These are phyloP conservation scores for Penicillium desertorum DNA, from an alignment of 495 filamentous ascomycete genomes.

Conservation along the genomic window DNA sequence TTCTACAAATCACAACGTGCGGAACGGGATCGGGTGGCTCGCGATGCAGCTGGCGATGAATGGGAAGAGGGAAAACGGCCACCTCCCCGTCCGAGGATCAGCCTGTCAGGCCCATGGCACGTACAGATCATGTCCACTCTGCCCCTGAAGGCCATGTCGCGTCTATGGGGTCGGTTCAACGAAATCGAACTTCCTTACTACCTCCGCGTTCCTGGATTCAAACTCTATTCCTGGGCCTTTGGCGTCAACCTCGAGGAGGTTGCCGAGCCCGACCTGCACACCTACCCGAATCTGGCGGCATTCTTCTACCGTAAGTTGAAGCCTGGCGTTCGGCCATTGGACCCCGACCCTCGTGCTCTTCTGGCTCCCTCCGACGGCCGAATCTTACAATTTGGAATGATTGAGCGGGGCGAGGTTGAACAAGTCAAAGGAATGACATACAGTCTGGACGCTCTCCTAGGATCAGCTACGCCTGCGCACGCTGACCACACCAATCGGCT, in stretches of 20 bases:
- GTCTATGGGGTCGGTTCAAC: conserved; percentile 94
- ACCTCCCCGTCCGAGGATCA: conserved; percentile 63
- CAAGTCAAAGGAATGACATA: conserved; percentile 99
- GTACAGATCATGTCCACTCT: conserved; percentile 96
- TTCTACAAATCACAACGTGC: conserved; percentile 71
- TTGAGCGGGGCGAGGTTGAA: conserved; percentile 92
- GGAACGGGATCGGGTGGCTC: conserved; percentile 48
- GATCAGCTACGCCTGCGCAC: conserved; percentile 53
- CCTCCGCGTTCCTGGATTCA: conserved; percentile 91
- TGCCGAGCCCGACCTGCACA: conserved; percentile 79
- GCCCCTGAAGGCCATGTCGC: conserved; percentile 88
- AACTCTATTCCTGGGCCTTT: conserved; percentile 87
- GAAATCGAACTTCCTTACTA: conserved; percentile 88
- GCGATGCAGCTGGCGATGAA: conserved; percentile 52
- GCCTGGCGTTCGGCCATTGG: conserved; percentile 83
- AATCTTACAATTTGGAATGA: conserved; percentile 87
- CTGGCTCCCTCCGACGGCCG: conserved; percentile 87
- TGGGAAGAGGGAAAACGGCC: conserved; percentile 52
- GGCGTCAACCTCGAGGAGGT: conserved; percentile 91
- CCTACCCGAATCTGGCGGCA: conserved; percentile 86
- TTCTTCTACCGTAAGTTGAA: conserved; percentile 98
- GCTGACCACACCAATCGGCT: conserved; percentile 44
- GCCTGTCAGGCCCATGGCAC: conserved; percentile 91
- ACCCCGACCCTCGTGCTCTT: conserved; percentile 73
- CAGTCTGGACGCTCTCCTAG: conserved; percentile 87